Evolutionary conservation across 805 yeast species (phyloP), one percentile per base, ranked within the genome.

Genomic region (Starmerella floricola): DNA sequence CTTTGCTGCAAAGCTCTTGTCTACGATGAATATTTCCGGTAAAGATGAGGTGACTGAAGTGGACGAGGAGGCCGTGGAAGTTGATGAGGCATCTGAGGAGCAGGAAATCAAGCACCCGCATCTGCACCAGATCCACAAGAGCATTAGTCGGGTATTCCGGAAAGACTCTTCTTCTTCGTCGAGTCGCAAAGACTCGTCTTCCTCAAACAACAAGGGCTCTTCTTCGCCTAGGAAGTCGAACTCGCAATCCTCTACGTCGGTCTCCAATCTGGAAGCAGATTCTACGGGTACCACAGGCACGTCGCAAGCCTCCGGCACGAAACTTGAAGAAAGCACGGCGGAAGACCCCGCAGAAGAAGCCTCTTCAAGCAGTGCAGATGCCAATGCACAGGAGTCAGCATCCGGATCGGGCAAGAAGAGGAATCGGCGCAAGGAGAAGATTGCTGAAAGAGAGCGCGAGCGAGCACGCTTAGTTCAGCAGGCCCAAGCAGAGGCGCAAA

Each of bases 371-470:
- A n/a, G n/a, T n/a, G n/a, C n/a, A n/a, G n/a, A n/a, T n/a, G n/a
- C n/a, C n/a, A n/a, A n/a, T n/a, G n/a, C n/a, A n/a, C n/a, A n/a
- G n/a, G n/a, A n/a, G n/a, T n/a, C n/a, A n/a, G n/a, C n/a, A n/a
- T n/a, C n/a, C n/a, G n/a, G n/a, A n/a, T n/a, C n/a, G n/a, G n/a
- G n/a, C n/a, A 39, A 35, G 43, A 38, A 32, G 32, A 69, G 88
- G 36, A 88, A 88, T 58, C 70, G 96, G 42, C 91, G 84, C 49
- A 83, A 80, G 62, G 96, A 86, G 55, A 69, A 82, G 53, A 57
- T 85, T 19, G 93, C 88, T 0, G 74, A 71, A 56, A 68, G 95
- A 44, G 77, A 83, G 36, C 84, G 79, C 1, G 79, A 78, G 44
- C 68, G 77, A 16, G 77, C 73, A 21, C 66, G 66, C 38, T 65